phyloP scores from a whole-genome alignment of 208 protist genomes.

The Crithidia mellificae region DNA sequence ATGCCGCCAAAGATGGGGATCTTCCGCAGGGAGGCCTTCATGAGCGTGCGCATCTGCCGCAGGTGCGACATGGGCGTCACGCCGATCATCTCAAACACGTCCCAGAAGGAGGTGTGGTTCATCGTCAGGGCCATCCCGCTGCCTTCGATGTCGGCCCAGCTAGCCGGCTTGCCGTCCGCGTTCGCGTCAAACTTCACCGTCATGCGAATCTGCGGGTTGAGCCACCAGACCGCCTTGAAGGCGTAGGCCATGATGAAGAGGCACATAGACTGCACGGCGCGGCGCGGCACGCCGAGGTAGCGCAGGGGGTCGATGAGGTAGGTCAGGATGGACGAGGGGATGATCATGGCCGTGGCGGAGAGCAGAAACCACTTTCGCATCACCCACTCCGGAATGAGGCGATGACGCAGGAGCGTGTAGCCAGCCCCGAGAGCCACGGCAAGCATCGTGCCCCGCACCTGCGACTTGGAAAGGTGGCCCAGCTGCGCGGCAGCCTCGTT shows the following conservation, averaged over 20 bases:
- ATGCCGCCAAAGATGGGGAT: slow-evolving; percentile 66
- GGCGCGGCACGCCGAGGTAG: slow-evolving; percentile 43
- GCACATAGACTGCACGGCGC: slow-evolving; percentile 30
- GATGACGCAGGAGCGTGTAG: slow-evolving; percentile 38
- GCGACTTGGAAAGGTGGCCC: slow-evolving; percentile 5
- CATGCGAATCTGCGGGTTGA: slow-evolving; percentile 59
- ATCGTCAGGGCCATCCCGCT: slow-evolving; percentile 36
- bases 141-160: slow-evolving; percentile 40
- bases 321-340: slow-evolving; percentile 32
- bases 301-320: slow-evolving; percentile 45
- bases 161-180: slow-evolving; percentile 28
- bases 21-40: slow-evolving; percentile 56
- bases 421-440: slow-evolving; percentile 34
- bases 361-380: slow-evolving; percentile 59
- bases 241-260: slow-evolving; percentile 26
- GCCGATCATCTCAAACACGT: slow-evolving; percentile 47
- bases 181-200: slow-evolving; percentile 38
- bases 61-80: slow-evolving; percentile 36
- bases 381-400: slow-evolving; percentile 33
- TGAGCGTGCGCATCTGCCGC: slow-evolving; percentile 44
- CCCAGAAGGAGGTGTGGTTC: slow-evolving; percentile 81
- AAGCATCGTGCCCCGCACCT: slow-evolving; percentile 23
- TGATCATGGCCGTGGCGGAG: slow-evolving; percentile 32
- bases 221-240: slow-evolving; percentile 37
- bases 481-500: slow-evolving; percentile 3